These are phyloP conservation scores for Mycosphaerelloides madeirae DNA, from an alignment of 2,329 filamentous ascomycete species.

Conservation along the genomic window DNA sequence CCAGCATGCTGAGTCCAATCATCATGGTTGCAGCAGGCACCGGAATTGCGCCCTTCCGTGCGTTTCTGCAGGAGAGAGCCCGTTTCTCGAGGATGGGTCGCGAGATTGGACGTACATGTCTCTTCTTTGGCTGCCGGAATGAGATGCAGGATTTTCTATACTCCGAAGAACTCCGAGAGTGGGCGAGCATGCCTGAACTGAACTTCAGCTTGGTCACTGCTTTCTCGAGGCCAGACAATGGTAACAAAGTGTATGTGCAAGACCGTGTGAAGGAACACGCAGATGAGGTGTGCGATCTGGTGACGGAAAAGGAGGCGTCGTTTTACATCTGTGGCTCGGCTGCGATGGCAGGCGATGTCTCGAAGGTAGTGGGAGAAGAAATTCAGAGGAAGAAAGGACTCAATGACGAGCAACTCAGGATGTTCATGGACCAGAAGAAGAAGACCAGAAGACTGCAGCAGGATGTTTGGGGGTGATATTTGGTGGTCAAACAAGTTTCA, in stretches of 20 bases:
- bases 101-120: conserved; percentile 20
- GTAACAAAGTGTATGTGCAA: conserved; percentile 36
- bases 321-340: conserved; percentile 43
- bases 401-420: conserved; percentile 16
- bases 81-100: conserved; percentile 31
- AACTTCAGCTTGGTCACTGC: conserved; percentile 30
- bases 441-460: conserved; percentile 22
- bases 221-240: conserved; percentile 28
- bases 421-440: conserved; percentile 23
- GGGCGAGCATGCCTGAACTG: conserved; percentile 19
- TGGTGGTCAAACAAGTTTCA: too few relatives aligned
- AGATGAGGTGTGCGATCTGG: conserved; percentile 27
- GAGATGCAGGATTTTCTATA: conserved; percentile 32
- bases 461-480: conserved; percentile 23
- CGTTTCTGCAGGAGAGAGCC: conserved; percentile 40
- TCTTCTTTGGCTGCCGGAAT: conserved; percentile 31
- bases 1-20: conserved; percentile 41
- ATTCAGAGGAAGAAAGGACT: conserved; percentile 10
- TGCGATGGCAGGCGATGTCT: conserved; percentile 42
- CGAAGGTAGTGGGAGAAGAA: conserved; percentile 23
- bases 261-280: conserved; percentile 33
- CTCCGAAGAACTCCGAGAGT: conserved; percentile 13
- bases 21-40: conserved; percentile 52
- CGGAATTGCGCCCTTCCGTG: conserved; percentile 47
- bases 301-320: conserved; percentile 33